Base-by-base conservation (phyloP, 371 early-diverging fungal species). In the Mortierella sp. region DNA sequence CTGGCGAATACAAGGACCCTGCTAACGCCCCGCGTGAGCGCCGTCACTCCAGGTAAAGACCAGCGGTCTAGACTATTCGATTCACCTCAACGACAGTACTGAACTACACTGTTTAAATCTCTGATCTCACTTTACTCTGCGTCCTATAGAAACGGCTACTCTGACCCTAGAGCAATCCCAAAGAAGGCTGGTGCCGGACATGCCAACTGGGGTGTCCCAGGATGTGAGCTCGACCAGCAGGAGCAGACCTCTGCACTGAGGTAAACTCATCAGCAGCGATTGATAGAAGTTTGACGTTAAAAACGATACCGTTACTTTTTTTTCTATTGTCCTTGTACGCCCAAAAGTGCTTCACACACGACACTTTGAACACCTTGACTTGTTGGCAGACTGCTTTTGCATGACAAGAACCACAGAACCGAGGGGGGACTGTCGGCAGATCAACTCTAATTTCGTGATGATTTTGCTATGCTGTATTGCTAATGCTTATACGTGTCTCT, bases 121-220 rank as follows among this genome's bases (percentile, higher is more conserved):
- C 19, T 30, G 6, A 15, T 31, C n/a, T n/a, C n/a, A n/a, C n/a
- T n/a, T n/a, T n/a, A n/a, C n/a, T n/a, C n/a, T n/a, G n/a, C 0
- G 12, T 9, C 4, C 6, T 15, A n/a, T 60, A 75, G 75, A 47
- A 56, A 63, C 48, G 64, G 64, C 32, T 21, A 41, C 26, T 63
- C 64, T 12, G 75, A 75, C 34, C 59, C 59, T 4, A 42, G 75
- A 46, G 75, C 75, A 7, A 75, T 75, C 49, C 69, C 75, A 28
- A 75, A 75, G 75, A 75, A 75, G 47, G 49, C 63, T 47, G 75
- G 75, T 27, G 75, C 68, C 17, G 75, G 75, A 43, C 26, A 68
- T 34, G 69, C 64, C 55, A 75, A 75, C 75, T 75, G 75, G 75
- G 75, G 75, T 9, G 75, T 75, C 34, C 75, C 52, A 50, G 75